These are phyloP conservation scores for Ganoderma lingzhi DNA, from an alignment of 1,284 basidiomycete species.

Conservation along the genomic window DNA sequence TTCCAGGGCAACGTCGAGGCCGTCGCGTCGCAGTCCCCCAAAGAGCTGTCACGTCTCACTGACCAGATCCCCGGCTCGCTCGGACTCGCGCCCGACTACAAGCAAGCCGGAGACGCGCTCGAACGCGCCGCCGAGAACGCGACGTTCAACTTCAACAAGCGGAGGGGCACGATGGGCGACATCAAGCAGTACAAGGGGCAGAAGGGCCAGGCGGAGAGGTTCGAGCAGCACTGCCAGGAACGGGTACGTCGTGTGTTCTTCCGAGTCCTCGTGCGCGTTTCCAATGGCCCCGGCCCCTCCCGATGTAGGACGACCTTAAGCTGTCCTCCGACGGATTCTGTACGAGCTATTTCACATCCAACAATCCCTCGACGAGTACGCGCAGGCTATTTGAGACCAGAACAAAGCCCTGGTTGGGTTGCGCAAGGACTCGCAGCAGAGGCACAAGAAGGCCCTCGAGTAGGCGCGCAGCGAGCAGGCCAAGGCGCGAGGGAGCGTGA, in stretches of 20 bases:
- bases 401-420: conserved; percentile 76
- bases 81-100: conserved; percentile 90
- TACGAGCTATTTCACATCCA: conserved; percentile 95
- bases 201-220: conserved; percentile 92
- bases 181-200: conserved; percentile 99
- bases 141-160: conserved; percentile 93
- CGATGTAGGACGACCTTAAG: conserved; percentile 69
- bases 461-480: conserved; percentile 83
- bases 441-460: conserved; percentile 78
- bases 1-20: conserved; percentile 99
- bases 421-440: conserved; percentile 67
- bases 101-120: conserved; percentile 87
- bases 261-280: background rate
- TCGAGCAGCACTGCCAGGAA: conserved; percentile 81
- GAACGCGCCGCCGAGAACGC: conserved; percentile 93
- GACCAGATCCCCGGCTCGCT: conserved; percentile 96
- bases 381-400: conserved; percentile 73
- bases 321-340: conserved; percentile 81
- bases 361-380: conserved; percentile 77
- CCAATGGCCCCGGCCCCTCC: background rate
- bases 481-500: conserved; percentile 64
- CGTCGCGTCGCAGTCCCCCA: conserved; percentile 94
- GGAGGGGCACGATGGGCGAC: conserved; percentile 92
- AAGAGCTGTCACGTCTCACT: conserved; percentile 89
- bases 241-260: conserved; percentile 52